Base-by-base conservation (phyloP, 805 yeast species). In the Pichia deserticola region DNA sequence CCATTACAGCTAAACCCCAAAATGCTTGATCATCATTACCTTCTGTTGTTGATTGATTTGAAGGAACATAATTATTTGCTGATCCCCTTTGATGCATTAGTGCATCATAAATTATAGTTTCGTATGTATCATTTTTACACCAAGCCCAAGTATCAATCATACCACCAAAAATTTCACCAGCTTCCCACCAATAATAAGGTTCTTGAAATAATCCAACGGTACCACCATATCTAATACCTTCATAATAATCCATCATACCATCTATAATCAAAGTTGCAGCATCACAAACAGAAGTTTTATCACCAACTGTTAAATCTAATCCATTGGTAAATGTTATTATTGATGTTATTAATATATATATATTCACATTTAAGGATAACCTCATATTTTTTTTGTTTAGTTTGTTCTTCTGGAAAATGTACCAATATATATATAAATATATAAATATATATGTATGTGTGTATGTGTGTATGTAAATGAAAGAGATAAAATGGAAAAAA, bases 21-120 rank as follows among this genome's bases (percentile, higher is more conserved):
- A 89, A 85, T 0, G 87, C 95, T 68, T 88, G 96, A 73, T 88
- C 96, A 73, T 88, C 96, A 62, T 88, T 88, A 66, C 96, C 96
- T 67, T 88, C 95, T 2, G 93, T 82, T 8, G 84, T 75, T 10
- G 89, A 76, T 64, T 88, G 95, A 69, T 87, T 88, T 41, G 81
- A 67, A 2, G 96, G 96, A 58, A 87, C 75, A 65, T 83, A 89
- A 65, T 86, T 83, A 63, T 75, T 65, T 60, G 77, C 73, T 10
- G 73, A 68, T 54, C 88, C 88, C 27, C 74, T 79, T 67, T 88
- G 96, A 60, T 75, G 77, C 49, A 75, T 64, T 57, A 88, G 60
- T 13, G 93, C 89, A 11, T 74, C 70, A 59, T 76, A 76, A 51
- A 89, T 71, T 15, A 77, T 49, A 2, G 72, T 70, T 48, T 77